Evolutionary conservation across 306 rosid species (phyloP), one percentile per base, ranked within the genome.

Genomic region (Amphicarpaea edgeworthii): DNA sequence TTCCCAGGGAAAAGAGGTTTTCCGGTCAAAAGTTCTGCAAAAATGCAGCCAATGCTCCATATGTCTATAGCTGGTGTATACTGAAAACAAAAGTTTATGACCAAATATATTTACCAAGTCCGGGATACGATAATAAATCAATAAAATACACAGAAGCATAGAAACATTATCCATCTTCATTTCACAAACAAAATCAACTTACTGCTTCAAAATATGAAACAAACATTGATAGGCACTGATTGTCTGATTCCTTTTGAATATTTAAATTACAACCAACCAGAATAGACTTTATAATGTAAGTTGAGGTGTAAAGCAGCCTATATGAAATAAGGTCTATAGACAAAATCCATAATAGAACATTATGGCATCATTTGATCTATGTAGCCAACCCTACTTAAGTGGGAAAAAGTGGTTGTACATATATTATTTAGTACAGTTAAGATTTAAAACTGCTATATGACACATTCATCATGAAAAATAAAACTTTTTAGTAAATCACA

Each of bases 21-120:
- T 77, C 99, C 99, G 1, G 98, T 96, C 74, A 96, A 86, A 79
- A 96, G 99, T 85, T 96, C 99, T 0, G 99, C 89, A 24, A 92
- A 96, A 68, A 96, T 96, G 92, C 99, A 96, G 47, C 99, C 99
- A 80, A 96, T 96, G 91, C 99, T 96, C 99, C 99, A 96, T 82
- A 87, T 89, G 85, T 96, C 99, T 85, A 96, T 96, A 73, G 99
- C 99, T 8, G 99, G 99, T 59, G 99, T 96, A 82, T 96, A 96
- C 99, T 96, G 96, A 24, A 63, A 64, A 12, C 6, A 54, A 50
- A 69, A 69, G 50, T 50, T 76, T 21, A 75, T 24, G 30, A 67
- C 77, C n/a, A 68, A 58, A 58, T 45, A 16, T 58, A 67, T 63
- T 53, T 40, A 78, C 68, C 0, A 66, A 51, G 34, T 61, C 26